Evolutionary conservation across 352 stramenopile genomes (phyloP).

Genomic region (Phytophthora tubulina): DNA sequence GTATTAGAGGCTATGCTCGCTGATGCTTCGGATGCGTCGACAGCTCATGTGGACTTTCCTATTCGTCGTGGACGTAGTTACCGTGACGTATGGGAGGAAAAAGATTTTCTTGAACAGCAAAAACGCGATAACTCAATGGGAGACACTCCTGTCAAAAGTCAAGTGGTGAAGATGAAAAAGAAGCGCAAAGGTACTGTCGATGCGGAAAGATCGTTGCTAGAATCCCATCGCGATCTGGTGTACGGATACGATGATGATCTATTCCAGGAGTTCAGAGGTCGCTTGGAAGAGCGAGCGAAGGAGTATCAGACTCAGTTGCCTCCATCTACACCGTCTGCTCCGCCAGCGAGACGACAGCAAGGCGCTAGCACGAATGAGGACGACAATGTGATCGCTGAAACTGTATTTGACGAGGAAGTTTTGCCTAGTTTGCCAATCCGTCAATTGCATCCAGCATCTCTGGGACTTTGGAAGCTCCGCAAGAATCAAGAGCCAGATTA

Average conservation of each 20-base stretch:
- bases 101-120: constrained; percentile 60
- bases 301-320: constrained; percentile 15
- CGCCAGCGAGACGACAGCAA: constrained; percentile 35
- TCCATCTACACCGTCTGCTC: constrained; percentile 21
- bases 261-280: constrained; percentile 62
- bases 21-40: constrained; percentile 48
- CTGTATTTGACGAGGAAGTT: constrained; percentile 44
- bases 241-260: constrained; percentile 82
- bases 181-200: constrained; percentile 38
- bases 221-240: constrained; percentile 69
- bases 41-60: constrained; percentile 39
- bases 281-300: constrained; percentile 52
- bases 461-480: constrained; percentile 68
- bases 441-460: constrained; percentile 67
- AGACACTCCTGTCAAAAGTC: constrained; percentile 35
- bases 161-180: constrained; percentile 39
- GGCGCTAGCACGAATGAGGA: constrained; percentile 10
- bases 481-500: constrained; percentile 62
- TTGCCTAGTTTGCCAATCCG: constrained; percentile 47
- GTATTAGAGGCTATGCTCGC: constrained; percentile 53
- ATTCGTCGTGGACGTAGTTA: constrained; percentile 73
- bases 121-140: constrained; percentile 42
- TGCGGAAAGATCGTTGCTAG: constrained; percentile 31
- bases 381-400: constrained; percentile 15
- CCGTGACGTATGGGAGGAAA: constrained; percentile 83